These are phyloP conservation scores for Closterium sp. DNA, from an alignment of 139 green algal species.

Conservation along the genomic window DNA sequence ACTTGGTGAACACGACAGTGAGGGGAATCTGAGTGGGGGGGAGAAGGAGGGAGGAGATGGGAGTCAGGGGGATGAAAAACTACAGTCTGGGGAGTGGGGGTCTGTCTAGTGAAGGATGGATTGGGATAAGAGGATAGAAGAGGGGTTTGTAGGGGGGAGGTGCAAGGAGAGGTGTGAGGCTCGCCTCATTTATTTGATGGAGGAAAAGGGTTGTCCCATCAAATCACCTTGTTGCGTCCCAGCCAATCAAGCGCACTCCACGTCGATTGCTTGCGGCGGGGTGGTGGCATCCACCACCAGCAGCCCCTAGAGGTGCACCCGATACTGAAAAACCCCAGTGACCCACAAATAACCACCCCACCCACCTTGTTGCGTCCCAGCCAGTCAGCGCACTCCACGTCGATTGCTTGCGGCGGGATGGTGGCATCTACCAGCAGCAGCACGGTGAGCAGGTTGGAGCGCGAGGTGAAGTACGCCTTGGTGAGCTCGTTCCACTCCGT, in stretches of 20 bases:
- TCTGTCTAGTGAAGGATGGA: not conserved
- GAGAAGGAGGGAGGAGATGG: not conserved
- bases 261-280: conserved; percentile 72
- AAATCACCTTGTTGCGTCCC: conserved; percentile 49
- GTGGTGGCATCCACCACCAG: conserved; percentile 88
- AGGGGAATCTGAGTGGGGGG: conserved; percentile 69
- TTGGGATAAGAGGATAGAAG: not conserved
- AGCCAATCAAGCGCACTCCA: conserved; percentile 84
- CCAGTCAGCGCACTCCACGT: conserved; percentile 81
- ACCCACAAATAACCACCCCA: too few relatives aligned
- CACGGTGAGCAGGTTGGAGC: conserved; percentile 80
- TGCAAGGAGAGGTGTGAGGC: too few relatives aligned
- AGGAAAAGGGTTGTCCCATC: too few relatives aligned
- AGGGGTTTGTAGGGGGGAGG: not conserved
- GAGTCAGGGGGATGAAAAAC: not conserved
- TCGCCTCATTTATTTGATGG: too few relatives aligned
- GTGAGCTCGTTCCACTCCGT: conserved; percentile 84
- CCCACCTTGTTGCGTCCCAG: conserved; percentile 61
- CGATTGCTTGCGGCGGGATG: conserved; percentile 75
- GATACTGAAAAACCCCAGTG: too few relatives aligned
- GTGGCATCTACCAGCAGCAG: conserved; percentile 86
- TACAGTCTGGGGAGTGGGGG: not conserved
- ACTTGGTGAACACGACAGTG: conserved; percentile 80
- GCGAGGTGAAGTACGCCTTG: conserved; percentile 77
- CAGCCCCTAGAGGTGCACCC: too few relatives aligned